Base-by-base conservation (phyloP, 2,329 filamentous ascomycete species). In the Chrysoporthe cubensis region DNA sequence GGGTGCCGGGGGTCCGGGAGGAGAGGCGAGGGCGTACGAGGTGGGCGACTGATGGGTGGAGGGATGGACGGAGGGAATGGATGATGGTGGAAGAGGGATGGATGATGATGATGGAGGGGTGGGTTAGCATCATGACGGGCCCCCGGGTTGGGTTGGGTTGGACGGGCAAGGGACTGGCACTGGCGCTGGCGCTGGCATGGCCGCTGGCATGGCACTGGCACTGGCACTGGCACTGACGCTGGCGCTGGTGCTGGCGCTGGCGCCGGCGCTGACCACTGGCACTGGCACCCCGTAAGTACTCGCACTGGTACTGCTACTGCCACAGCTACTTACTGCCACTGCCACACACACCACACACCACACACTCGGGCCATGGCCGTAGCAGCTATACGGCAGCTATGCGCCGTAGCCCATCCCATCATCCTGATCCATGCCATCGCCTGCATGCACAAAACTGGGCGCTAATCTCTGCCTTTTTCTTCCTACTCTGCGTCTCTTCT, bases 401-500 rank as follows among this genome's bases (percentile, higher is more conserved):
- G 50, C 21, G 21, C 50, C 21, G 48, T 21, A 21, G 50, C 50
- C 50, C 50, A 26, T 54, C 32, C 50, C 50, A 54, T 32, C 13
- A 16, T 54, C 50, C 50, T 54, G 26, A 54, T 54, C 50, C 50
- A 54, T 54, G 50, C 50, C 50, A 40, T 58, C 32, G 54, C 54
- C 37, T 58, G 54, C 57, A 61, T 61, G 58, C 58, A 46, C 42
- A 50, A 34, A 62, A 34, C 26, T 62, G 43, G 59, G 59, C 59
- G 43, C 59, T 26, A 62, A 62, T 50, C 43, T 52, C 60, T 62
- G 60, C 32, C 46, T 52, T 32, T 61, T 46, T 16, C 48, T 61
- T 48, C 14, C 7, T 62, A 21, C 26, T 50, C 16, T 58, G 56
- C 40, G 18, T 58, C 56, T 58, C 14, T 56, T 40, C 34, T 58